These are phyloP conservation scores for Ascochyta viciae-villosae DNA, from an alignment of 2,329 filamentous ascomycete genomes.

Conservation along the genomic window DNA sequence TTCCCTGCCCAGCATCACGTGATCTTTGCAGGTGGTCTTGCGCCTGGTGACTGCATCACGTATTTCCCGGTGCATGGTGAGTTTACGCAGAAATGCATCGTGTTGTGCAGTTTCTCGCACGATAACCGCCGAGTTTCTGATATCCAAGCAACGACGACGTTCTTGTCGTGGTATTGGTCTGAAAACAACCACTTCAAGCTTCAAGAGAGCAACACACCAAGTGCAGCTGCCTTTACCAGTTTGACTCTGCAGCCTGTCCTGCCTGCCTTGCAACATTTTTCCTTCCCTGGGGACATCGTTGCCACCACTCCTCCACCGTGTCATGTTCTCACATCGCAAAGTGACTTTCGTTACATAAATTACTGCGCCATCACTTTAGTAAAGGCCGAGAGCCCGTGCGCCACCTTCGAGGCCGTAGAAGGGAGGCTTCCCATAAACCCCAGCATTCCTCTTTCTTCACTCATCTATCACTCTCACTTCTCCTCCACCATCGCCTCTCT, in stretches of 20 bases:
- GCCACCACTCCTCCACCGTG: not conserved
- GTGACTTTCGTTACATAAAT: constrained; percentile 29
- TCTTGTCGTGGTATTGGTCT: not conserved
- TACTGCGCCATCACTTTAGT: constrained; percentile 32
- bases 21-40: not conserved
- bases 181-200: not conserved
- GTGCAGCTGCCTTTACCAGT: not conserved
- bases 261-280: not conserved
- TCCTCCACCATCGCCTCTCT: constrained; percentile 30
- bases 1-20: constrained; percentile 25
- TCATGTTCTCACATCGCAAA: constrained; percentile 2
- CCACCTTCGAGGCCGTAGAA: constrained; percentile 28
- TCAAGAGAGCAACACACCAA: not conserved
- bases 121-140: not conserved
- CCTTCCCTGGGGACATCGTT: not conserved
- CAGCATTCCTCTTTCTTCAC: constrained; percentile 40
- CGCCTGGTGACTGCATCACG: not conserved
- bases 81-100: not conserved
- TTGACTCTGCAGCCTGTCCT: not conserved
- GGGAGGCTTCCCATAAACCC: constrained; percentile 40
- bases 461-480: constrained; percentile 22
- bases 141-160: not conserved
- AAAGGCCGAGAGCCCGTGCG: constrained; percentile 33
- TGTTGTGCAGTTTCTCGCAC: not conserved
- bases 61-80: not conserved